Evolutionary conservation across 805 yeast species (phyloP).

Genomic region (Kluyveromyces starmeri): DNA sequence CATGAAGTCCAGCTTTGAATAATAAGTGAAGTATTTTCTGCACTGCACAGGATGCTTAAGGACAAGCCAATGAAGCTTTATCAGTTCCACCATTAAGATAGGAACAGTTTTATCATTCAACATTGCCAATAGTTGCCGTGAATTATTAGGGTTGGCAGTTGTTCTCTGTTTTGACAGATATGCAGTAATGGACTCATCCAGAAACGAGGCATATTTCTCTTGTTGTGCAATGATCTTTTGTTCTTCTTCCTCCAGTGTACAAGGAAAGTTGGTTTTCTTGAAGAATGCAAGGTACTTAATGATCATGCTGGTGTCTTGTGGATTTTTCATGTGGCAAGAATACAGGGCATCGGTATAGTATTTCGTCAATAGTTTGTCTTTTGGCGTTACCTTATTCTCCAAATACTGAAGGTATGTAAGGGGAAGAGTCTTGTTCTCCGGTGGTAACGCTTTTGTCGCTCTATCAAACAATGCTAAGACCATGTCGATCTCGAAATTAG

Average conservation of each 20-base stretch:
- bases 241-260: constrained; percentile 14
- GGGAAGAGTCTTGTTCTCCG: constrained; percentile 13
- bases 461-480: constrained; percentile 40
- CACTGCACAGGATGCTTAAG: constrained; percentile 27
- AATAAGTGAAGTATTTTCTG: constrained; percentile 25
- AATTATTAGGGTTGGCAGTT: constrained; percentile 4
- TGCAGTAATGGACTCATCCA: constrained; percentile 18
- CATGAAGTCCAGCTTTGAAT: constrained; percentile 24
- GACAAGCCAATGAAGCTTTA: constrained; percentile 25
- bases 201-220: constrained; percentile 14
- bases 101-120: constrained; percentile 37
- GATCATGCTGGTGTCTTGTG: constrained; percentile 13
- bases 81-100: constrained; percentile 30
- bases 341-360: constrained; percentile 2
- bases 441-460: constrained; percentile 39
- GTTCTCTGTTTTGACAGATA: constrained; percentile 19
- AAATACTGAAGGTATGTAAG: constrained; percentile 14
- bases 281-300: constrained; percentile 16
- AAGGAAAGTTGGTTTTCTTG: constrained; percentile 17
- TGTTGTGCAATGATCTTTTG: constrained; percentile 18
- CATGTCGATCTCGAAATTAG: constrained; percentile 22
- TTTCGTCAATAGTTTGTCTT: background rate
- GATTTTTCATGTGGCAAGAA: constrained; percentile 10
- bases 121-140: constrained; percentile 22
- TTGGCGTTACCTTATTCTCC: constrained; percentile 6